A percentile compares a stretch with the other conserved stretches of the same genome.
Conservation (phyloP, 257 asterid genomes). For the Perilla frutescens region DNA sequence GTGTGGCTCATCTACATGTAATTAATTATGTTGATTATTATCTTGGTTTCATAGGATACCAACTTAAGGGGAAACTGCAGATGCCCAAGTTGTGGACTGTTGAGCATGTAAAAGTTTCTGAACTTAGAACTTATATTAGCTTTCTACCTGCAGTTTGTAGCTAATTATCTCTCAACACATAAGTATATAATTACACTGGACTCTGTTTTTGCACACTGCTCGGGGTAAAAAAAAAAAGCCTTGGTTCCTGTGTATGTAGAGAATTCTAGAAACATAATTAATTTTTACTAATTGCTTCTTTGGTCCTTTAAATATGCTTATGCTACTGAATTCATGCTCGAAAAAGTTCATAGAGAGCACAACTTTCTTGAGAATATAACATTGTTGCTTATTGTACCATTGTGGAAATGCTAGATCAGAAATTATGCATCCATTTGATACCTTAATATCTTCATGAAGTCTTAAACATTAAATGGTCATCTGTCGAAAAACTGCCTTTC, state of each 20-base stretch:
- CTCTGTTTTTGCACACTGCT: conserved; percentile 20
- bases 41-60: conserved; percentile 82
- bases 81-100: conserved; percentile 92
- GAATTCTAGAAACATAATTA: conserved; percentile 21
- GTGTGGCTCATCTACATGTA: too few species aligned
- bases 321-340: conserved; percentile 8
- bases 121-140: conserved; percentile 25
- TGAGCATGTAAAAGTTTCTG: conserved; percentile 65
- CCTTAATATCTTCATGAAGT: not conserved
- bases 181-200: not conserved
- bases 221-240: conserved; percentile 10
- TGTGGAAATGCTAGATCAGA: not conserved
- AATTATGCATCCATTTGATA: not conserved
- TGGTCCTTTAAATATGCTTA: conserved; percentile 12
- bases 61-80: conserved; percentile 68
- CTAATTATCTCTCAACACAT: conserved; percentile 10
- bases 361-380: too few species aligned
- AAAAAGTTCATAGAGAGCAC: not conserved
- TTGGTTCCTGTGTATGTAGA: not conserved
- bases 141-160: conserved; percentile 16
- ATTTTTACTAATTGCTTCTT: not conserved
- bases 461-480: not conserved
- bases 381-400: not conserved
- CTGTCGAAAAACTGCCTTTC: not conserved
- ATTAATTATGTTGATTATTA: conserved; percentile 22